These are phyloP conservation scores for Chaetomidium leptoderma DNA, from an alignment of 495 filamentous ascomycete genomes.

Conservation along the genomic window DNA sequence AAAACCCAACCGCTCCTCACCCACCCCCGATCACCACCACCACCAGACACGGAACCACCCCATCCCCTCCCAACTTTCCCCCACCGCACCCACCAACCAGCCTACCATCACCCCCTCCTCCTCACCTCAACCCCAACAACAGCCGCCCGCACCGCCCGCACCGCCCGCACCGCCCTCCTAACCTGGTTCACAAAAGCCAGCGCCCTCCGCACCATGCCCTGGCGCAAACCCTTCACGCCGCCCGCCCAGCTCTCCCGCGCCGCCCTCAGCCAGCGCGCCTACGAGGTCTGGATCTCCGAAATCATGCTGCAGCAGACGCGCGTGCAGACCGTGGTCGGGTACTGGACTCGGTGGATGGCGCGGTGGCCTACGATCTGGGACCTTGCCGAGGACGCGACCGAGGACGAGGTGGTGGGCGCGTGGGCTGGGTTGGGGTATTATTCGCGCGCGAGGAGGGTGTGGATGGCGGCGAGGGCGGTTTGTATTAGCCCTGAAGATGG, in stretches of 20 bases:
- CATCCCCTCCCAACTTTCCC: background rate
- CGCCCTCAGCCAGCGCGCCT: conserved; percentile 39
- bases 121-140: conserved; percentile 29
- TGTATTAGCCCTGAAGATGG: conserved; percentile 20
- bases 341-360: conserved; percentile 46
- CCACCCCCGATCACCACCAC: background rate
- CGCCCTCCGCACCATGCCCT: conserved; percentile 42
- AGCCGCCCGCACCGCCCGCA: conserved; percentile 20
- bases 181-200: conserved; percentile 39
- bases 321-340: conserved; percentile 40
- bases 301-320: conserved; percentile 51
- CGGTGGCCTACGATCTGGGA: conserved; percentile 38
- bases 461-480: conserved; percentile 37
- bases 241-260: conserved; percentile 16
- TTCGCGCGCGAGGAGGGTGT: conserved; percentile 39
- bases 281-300: conserved; percentile 51
- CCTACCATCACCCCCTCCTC: conserved; percentile 44
- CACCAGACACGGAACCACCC: too few relatives aligned
- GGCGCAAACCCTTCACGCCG: conserved; percentile 44
- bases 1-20: background rate
- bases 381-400: conserved; percentile 33
- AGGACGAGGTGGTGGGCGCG: conserved; percentile 37
- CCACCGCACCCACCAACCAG: conserved; percentile 20
- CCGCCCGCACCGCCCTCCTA: conserved; percentile 31
- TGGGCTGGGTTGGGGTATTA: conserved; percentile 49